These are phyloP conservation scores for Bremia lactucae DNA, from an alignment of 352 stramenopile genomes.

Conservation along the genomic window DNA sequence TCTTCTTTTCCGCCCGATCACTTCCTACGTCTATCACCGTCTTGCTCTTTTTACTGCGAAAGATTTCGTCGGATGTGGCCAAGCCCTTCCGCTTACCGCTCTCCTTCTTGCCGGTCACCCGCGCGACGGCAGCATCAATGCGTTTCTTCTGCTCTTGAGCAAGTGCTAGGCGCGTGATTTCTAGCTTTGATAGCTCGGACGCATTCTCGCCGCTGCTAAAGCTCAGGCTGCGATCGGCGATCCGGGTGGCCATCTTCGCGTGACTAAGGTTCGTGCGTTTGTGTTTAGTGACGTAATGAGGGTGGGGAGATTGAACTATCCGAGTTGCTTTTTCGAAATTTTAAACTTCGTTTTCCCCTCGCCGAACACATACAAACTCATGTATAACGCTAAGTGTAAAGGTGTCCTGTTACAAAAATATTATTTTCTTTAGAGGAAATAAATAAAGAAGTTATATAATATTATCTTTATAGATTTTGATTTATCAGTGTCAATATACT, in stretches of 20 bases:
- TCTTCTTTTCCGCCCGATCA: constrained; percentile 22
- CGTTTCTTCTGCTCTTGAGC: constrained; percentile 60
- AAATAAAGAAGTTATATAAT: no score
- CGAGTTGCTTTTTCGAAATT: constrained; percentile 19
- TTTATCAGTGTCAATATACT: no score
- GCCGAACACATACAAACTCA: no score
- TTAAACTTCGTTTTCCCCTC: constrained; percentile 5
- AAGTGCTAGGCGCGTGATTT: constrained; percentile 45
- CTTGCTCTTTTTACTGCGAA: constrained; percentile 39
- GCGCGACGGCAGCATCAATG: constrained; percentile 47
- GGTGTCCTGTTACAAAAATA: no score
- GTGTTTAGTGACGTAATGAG: constrained; percentile 15
- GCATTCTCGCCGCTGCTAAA: constrained; percentile 33
- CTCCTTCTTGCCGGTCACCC: constrained; percentile 47
- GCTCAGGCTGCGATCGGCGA: constrained; percentile 30
- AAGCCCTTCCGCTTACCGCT: constrained; percentile 50
- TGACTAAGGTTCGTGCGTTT: constrained; percentile 4
- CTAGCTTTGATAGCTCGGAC: constrained; percentile 58
- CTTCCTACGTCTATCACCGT: constrained; percentile 24
- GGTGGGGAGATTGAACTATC: constrained; percentile 10
- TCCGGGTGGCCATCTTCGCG: constrained; percentile 42
- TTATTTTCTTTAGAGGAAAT: no score
- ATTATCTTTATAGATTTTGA: no score
- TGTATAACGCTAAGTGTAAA: no score
- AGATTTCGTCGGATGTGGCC: constrained; percentile 28